Conservation (phyloP, 352 stramenopile genomes). For the Globisporangium mamillatum region DNA sequence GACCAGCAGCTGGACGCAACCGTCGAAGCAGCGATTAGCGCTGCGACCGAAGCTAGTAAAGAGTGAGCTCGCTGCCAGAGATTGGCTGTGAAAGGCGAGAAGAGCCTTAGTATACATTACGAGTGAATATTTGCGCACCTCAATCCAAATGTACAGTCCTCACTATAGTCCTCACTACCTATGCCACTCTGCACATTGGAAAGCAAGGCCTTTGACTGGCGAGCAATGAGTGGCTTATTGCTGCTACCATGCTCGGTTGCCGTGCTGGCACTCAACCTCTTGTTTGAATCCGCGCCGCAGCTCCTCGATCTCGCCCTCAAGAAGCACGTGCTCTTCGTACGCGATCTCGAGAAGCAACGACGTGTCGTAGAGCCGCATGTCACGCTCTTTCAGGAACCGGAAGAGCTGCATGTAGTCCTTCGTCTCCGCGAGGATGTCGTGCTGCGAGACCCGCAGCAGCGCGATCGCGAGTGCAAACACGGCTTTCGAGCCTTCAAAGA, state of each 20-base stretch:
- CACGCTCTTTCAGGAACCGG: conserved; percentile 51
- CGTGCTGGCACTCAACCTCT: not conserved
- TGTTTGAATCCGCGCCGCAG: conserved; percentile 16
- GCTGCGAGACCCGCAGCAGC: conserved; percentile 53
- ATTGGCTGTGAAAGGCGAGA: not conserved
- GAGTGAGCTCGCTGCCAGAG: not conserved
- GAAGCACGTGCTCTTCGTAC: conserved; percentile 40
- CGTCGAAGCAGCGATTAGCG: conserved; percentile 65
- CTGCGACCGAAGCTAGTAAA: conserved; percentile 37
- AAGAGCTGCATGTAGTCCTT: conserved; percentile 72
- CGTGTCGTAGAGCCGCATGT: conserved; percentile 58
- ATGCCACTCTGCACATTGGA: not conserved
- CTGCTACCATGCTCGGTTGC: not conserved
- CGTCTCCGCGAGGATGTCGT: conserved; percentile 48
- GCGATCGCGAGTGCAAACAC: conserved; percentile 58
- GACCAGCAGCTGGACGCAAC: conserved; percentile 42
- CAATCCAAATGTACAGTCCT: not conserved
- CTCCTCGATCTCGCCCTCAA: conserved; percentile 24
- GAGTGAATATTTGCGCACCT: not conserved
- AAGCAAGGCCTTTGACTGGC: not conserved
- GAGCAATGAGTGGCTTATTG: not conserved
- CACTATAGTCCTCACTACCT: not conserved
- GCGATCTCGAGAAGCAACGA: conserved; percentile 57
- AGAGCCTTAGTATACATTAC: conserved; percentile 7
- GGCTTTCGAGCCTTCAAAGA: conserved; percentile 48